Base-by-base conservation (phyloP, 495 filamentous ascomycete species). In the Neurospora discreta region DNA sequence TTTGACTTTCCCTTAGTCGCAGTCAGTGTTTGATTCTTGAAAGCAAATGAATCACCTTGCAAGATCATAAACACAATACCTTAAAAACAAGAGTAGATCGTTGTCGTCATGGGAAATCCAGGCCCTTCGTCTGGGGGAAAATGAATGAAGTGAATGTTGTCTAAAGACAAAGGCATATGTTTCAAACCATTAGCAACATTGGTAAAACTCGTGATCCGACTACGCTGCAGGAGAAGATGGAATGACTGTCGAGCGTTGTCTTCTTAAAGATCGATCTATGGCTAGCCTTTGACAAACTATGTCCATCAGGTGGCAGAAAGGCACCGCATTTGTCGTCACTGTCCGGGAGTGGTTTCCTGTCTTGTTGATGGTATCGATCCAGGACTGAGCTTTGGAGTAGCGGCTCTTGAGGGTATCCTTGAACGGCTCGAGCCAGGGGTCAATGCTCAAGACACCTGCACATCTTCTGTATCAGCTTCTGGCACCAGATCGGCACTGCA, bases 361-460 rank as follows among this genome's bases (percentile, higher is more conserved):
- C 41, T 93, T 87, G 75, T 96, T 82, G 76, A 99, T 90, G 11
- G 82, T 91, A 78, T 90, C 88, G 76, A 97, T 91, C 95, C 95
- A 99, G 70, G 89, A 82, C 76, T 97, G 87, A 18, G 94, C 92
- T 75, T 93, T 90, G 73, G 84, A 81, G 82, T 89, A 97, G 81
- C 95, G 87, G 70, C 86, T 86, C 75, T 90, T 90, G 71, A 99
- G 83, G 52, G 90, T 85, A 39, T 92, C 90, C 76, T 89, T 86
- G 86, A 95, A 97, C 10, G 96, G 95, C 18, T 87, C 87, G 71
- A 99, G 90, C 88, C 90, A 98, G 23, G 95, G 93, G 77, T 99
- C 95, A 68, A 98, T 87, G 79, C 91, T 80, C 71, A 97, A 78
- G 68, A 98, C 93, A 76, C 95, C 95, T 96, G 80, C 71, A 44